Conservation (phyloP, 2,329 filamentous ascomycete genomes). For the Rhynchosporium secalis region DNA sequence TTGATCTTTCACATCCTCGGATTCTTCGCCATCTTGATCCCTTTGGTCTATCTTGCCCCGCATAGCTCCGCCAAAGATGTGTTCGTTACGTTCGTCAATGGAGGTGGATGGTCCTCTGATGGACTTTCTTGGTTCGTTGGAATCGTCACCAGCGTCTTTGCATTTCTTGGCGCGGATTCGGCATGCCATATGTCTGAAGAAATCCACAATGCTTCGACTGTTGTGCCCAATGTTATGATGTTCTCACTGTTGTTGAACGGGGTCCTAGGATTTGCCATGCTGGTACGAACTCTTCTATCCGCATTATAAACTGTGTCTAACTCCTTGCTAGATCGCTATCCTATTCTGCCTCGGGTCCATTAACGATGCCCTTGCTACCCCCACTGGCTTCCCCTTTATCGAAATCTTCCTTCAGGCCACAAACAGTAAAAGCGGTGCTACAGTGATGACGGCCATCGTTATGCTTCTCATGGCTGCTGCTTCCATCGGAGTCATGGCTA, state of each 20-base stretch:
- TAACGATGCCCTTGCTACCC: slow-evolving; percentile 48
- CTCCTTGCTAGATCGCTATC: slow-evolving; percentile 40
- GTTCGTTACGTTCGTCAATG: slow-evolving; percentile 48
- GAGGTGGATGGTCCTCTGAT: slow-evolving; percentile 46
- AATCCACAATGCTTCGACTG: slow-evolving; percentile 49
- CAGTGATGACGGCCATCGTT: slow-evolving; percentile 33
- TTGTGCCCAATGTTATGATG: slow-evolving; percentile 53
- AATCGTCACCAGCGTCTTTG: slow-evolving; percentile 41
- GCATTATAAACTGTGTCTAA: background rate
- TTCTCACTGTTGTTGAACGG: slow-evolving; percentile 52
- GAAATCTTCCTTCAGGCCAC: slow-evolving; percentile 52
- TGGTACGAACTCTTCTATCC: slow-evolving; percentile 40
- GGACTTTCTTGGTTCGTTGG: slow-evolving; percentile 45
- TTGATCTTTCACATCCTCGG: slow-evolving; percentile 49
- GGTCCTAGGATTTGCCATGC: slow-evolving; percentile 54
- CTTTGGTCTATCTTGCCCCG: slow-evolving; percentile 40
- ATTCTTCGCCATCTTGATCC: slow-evolving; percentile 43
- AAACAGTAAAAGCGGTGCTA: slow-evolving; percentile 42
- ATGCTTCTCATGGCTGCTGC: slow-evolving; percentile 42
- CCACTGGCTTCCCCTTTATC: slow-evolving; percentile 57
- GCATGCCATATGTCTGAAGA: slow-evolving; percentile 43
- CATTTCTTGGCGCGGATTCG: slow-evolving; percentile 41
- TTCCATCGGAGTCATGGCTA: slow-evolving; percentile 41
- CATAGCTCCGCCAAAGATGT: slow-evolving; percentile 41
- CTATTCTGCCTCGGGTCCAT: slow-evolving; percentile 45